Evolutionary conservation across 2,329 filamentous ascomycete genomes (phyloP).

Genomic region (Lecanicillium sp.): DNA sequence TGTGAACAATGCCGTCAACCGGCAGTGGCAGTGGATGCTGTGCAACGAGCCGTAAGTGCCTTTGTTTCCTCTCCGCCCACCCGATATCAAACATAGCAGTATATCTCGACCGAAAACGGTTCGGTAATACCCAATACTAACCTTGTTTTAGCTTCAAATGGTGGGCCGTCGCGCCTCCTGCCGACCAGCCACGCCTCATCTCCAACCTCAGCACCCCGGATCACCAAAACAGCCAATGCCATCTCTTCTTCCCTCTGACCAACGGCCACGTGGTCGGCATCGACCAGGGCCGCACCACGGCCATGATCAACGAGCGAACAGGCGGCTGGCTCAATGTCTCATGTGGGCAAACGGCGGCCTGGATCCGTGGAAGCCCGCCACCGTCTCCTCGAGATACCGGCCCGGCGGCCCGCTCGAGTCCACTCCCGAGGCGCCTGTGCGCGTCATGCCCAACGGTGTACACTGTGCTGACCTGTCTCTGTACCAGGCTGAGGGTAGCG

Average conservation of each 20-base stretch:
- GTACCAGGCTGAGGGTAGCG: slow-evolving; percentile 49
- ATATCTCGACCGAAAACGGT: too few species aligned
- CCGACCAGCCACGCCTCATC: slow-evolving; percentile 38
- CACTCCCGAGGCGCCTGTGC: slow-evolving; percentile 36
- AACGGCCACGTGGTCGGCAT: slow-evolving; percentile 17
- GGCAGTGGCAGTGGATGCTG: slow-evolving; percentile 53
- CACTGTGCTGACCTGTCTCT: slow-evolving; percentile 60
- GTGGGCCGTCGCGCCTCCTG: slow-evolving; percentile 28
- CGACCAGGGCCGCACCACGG: slow-evolving; percentile 26
- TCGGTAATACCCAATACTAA: too few species aligned
- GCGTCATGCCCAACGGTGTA: slow-evolving; percentile 29
- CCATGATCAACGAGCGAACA: slow-evolving; percentile 21
- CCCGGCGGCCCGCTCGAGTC: slow-evolving; percentile 23
- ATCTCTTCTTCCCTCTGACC: background rate
- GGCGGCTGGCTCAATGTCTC: slow-evolving; percentile 4
- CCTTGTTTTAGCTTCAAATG: slow-evolving; percentile 28
- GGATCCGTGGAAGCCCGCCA: slow-evolving; percentile 7
- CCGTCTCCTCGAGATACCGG: slow-evolving; percentile 1
- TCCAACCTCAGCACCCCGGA: background rate
- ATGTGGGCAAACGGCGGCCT: slow-evolving; percentile 6
- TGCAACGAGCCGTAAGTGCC: slow-evolving; percentile 52
- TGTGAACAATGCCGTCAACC: slow-evolving; percentile 35
- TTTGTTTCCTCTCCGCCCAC: too few species aligned
- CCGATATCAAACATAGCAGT: too few species aligned
- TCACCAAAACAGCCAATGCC: background rate